Conservation (phyloP, 2,329 filamentous ascomycete genomes). For the Lojkania enalia region DNA sequence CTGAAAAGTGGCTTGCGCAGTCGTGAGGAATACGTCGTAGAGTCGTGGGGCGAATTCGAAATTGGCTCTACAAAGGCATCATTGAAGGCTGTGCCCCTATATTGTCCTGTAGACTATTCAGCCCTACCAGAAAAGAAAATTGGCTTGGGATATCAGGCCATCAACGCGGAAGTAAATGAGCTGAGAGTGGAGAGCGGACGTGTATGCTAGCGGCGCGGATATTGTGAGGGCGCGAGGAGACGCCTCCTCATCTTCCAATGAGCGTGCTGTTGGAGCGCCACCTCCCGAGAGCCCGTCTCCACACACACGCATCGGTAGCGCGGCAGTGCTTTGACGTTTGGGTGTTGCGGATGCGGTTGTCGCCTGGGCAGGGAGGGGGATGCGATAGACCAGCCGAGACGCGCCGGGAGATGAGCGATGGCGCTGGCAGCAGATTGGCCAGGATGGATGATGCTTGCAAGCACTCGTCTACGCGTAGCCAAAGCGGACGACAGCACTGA, state of each 20-base stretch:
- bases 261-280: slow-evolving; percentile 3
- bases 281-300: slow-evolving; percentile 12
- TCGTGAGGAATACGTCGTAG: neutral
- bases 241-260: slow-evolving; percentile 1
- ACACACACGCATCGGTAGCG: neutral
- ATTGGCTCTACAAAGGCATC: neutral
- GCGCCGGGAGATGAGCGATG: neutral
- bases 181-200: neutral
- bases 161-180: neutral
- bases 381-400: neutral
- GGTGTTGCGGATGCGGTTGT: slow-evolving; percentile 1
- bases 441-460: neutral
- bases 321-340: neutral
- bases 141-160: neutral
- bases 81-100: no score
- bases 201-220: neutral
- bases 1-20: neutral
- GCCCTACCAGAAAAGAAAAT: neutral
- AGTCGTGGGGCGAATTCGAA: neutral
- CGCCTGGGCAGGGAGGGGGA: neutral
- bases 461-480: slow-evolving; percentile 1
- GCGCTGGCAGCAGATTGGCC: neutral
- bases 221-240: neutral
- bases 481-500: slow-evolving; percentile 5
- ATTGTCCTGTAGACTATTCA: neutral